Evolutionary conservation across 1,284 basidiomycete genomes (phyloP).

Genomic region (Sparassis latifolia): DNA sequence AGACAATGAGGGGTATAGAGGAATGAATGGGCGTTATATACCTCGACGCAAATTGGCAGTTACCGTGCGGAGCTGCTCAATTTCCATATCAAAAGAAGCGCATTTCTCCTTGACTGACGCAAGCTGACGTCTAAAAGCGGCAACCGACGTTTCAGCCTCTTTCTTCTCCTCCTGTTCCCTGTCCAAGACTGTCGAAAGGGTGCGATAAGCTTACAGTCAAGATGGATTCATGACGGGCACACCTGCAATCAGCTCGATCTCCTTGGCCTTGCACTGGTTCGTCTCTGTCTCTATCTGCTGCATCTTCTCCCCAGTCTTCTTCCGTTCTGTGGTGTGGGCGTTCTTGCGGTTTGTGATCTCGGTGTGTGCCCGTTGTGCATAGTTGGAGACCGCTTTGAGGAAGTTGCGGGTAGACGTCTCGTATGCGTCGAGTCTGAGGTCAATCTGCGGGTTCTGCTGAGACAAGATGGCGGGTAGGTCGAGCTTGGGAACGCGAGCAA

Average conservation of each 20-base stretch:
- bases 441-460: slow-evolving; percentile 53
- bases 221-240: slow-evolving; percentile 16
- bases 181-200: slow-evolving; percentile 44
- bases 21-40: slow-evolving; percentile 20
- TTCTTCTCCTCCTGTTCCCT: slow-evolving; percentile 65
- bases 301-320: slow-evolving; percentile 48
- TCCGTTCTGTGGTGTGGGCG: slow-evolving; percentile 51
- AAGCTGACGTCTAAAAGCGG: slow-evolving; percentile 58
- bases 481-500: slow-evolving; percentile 50
- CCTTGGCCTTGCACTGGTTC: slow-evolving; percentile 61
- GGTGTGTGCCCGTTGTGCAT: slow-evolving; percentile 58
- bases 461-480: slow-evolving; percentile 53
- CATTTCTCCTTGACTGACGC: slow-evolving; percentile 52
- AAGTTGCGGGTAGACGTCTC: slow-evolving; percentile 64
- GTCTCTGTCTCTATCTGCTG: slow-evolving; percentile 58
- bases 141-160: slow-evolving; percentile 57
- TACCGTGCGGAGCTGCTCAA: slow-evolving; percentile 58
- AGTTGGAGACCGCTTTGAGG: slow-evolving; percentile 58
- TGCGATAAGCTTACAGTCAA: neutral
- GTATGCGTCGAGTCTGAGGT: slow-evolving; percentile 55
- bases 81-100: slow-evolving; percentile 54
- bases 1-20: neutral
- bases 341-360: slow-evolving; percentile 57
- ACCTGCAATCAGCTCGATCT: slow-evolving; percentile 69
- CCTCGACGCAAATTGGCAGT: slow-evolving; percentile 58